A percentile compares a stretch with the other conserved stretches of the same genome.
Evolutionary conservation across 768 basidiomycete species (phyloP).

Genomic region (Leccinum barrowsii): DNA sequence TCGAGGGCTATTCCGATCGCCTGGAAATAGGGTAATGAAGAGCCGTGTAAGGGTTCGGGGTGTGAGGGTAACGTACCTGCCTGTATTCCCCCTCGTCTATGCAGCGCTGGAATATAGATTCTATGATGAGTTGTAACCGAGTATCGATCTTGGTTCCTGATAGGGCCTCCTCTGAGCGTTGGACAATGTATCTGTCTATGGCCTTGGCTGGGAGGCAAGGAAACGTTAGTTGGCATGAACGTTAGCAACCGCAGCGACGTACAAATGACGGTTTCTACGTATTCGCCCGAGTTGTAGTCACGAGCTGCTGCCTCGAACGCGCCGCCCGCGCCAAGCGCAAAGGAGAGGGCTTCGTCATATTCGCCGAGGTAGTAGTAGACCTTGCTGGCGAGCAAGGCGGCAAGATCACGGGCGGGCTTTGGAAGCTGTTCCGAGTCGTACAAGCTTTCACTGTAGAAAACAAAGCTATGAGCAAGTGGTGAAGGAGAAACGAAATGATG

Average conservation of each 20-base stretch:
- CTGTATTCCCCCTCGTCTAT: constrained; percentile 87
- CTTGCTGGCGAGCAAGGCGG: constrained; percentile 93
- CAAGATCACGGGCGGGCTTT: constrained; percentile 69
- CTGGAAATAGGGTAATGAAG: constrained; percentile 36
- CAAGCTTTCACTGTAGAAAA: constrained; percentile 67
- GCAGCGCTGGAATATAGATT: constrained; percentile 83
- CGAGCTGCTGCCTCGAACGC: constrained; percentile 78
- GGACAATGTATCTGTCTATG: constrained; percentile 87
- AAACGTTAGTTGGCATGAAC: background rate
- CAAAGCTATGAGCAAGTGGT: constrained; percentile 7
- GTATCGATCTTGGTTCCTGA: constrained; percentile 66
- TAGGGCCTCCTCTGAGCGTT: constrained; percentile 53
- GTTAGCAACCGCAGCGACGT: constrained; percentile 34
- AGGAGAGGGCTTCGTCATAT: constrained; percentile 92
- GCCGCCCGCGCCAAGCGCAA: constrained; percentile 86
- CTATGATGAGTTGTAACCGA: constrained; percentile 79
- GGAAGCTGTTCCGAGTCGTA: constrained; percentile 82
- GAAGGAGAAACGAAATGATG: constrained; percentile 2
- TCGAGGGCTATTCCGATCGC: constrained; percentile 96
- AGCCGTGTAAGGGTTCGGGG: background rate
- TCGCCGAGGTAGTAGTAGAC: constrained; percentile 96
- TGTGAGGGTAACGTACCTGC: constrained; percentile 51
- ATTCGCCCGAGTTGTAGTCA: constrained; percentile 70
- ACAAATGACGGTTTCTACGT: constrained; percentile 94
- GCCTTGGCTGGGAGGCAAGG: constrained; percentile 69